A percentile compares a stretch with the other conserved stretches of the same genome.
phyloP scores from a whole-genome alignment of 345 rosid species.

The Gynandropsis gynandra region DNA sequence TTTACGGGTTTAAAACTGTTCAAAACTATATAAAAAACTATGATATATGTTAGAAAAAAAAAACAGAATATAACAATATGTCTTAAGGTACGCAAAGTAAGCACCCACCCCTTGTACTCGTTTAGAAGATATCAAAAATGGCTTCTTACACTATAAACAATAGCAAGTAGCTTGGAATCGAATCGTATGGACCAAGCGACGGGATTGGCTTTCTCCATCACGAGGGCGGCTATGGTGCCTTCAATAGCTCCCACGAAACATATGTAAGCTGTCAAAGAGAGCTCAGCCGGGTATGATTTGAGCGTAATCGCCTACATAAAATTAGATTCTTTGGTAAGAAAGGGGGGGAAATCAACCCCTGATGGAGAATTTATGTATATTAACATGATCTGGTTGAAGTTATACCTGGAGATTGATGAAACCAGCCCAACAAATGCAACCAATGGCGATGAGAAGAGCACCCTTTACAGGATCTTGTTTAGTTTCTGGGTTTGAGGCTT shows the following conservation, averaged over 20 bases:
- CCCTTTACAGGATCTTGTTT: constrained; percentile 49
- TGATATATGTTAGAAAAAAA: too few relatives aligned
- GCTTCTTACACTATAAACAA: constrained; percentile 54
- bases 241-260: constrained; percentile 63
- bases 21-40: too few relatives aligned
- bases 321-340: too few relatives aligned
- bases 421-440: constrained; percentile 48
- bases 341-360: too few relatives aligned
- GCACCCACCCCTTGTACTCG: too few relatives aligned
- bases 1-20: too few relatives aligned
- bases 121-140: neutral
- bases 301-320: constrained; percentile 46
- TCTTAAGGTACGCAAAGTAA: too few relatives aligned
- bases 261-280: constrained; percentile 58
- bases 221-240: constrained; percentile 43
- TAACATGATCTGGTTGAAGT: too few relatives aligned
- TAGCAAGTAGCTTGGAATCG: constrained; percentile 52
- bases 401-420: constrained; percentile 57
- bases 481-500: neutral
- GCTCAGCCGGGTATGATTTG: constrained; percentile 59
- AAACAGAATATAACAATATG: too few relatives aligned
- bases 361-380: too few relatives aligned
- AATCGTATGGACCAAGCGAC: constrained; percentile 51
- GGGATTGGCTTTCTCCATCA: constrained; percentile 38
- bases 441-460: constrained; percentile 39